Base-by-base conservation (phyloP, 208 protist genomes). In the Leishmania major region DNA sequence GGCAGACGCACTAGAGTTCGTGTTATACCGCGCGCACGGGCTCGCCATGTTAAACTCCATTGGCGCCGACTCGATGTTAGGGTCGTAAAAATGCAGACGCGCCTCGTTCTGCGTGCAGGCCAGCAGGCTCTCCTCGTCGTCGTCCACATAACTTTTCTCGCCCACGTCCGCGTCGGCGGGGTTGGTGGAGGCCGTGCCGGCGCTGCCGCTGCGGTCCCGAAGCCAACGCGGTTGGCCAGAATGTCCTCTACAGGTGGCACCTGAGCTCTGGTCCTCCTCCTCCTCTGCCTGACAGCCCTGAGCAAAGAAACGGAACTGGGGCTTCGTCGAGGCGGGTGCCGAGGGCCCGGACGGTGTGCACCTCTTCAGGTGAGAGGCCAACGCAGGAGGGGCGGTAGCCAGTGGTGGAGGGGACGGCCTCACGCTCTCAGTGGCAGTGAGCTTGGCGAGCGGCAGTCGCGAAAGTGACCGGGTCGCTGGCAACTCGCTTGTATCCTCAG, bases 31-130 rank as follows among this genome's bases (percentile, higher is more conserved):
- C 15, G 1, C 22, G 6, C 28, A 45, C 40, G 67, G 67, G 13
- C 6, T 64, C 17, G 81, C 37, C 81, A 60, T 77, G 3, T 17
- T 4, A 15, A 70, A 57, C 13, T 47, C 66, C 31, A 60, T 47
- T 31, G 74, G 66, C 4, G 60, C 0, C 15, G 57, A 40, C 49
- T 70, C 53, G 19, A 28, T n/a, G 13, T 76, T 70, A 1, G 31
- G 31, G 57, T 80, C 47, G 81, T 66, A 75, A 7, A 84, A 2
- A n/a, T 67, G 81, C 31, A 75, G 17, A 1, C n/a, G 55, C 25
- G 22, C n/a, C 25, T 22, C 43, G 45, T 80, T 80, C 31, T 77
- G 75, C 2, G 75, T 77, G 43, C 45, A 80, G 67, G 75, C 60
- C 28, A 80, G 45, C 13, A 13, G 53, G 0, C 40, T 55, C 22